Base-by-base conservation (phyloP, 148 eudicot species). In the Linanthus parryae region DNA sequence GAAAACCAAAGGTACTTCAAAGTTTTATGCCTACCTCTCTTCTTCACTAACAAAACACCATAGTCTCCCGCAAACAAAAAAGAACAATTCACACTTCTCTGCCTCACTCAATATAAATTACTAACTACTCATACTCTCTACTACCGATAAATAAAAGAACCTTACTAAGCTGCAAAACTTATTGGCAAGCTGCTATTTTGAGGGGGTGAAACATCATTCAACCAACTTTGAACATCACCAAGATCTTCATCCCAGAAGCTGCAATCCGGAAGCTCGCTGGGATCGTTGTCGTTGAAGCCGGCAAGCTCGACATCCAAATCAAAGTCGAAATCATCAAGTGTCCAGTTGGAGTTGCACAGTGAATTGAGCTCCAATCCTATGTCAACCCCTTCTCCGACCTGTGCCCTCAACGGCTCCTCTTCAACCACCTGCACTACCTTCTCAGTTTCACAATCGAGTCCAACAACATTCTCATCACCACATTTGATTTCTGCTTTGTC, bases 131-230 rank as follows among this genome's bases (percentile, higher is more conserved):
- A n/a, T n/a, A n/a, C n/a, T n/a, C n/a, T n/a, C n/a, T n/a, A n/a
- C n/a, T n/a, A n/a, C n/a, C n/a, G n/a, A n/a, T n/a, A n/a, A n/a
- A n/a, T n/a, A n/a, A n/a, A n/a, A n/a, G n/a, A n/a, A n/a, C n/a
- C n/a, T n/a, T n/a, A n/a, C n/a, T n/a, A n/a, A 52, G 72, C 87
- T 80, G 80, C 92, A 84, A 84, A 84, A 84, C 73, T 82, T 65
- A 72, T 17, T 60, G 77, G 79, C 87, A 77, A 25, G 85, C 84
- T 26, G 82, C 90, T 24, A 75, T 77, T 74, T 68, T 77, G 14
- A 70, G 58, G 19, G 80, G 59, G 5, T 73, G 81, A 13, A 56
- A 40, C 26, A 44, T 11, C 42, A 41, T 55, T 62, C 66, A 69
- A 25, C 54, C 27, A 27, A 52, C 16, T 1, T 47, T n/a, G n/a